These are phyloP conservation scores for Scytalidium sp. DNA, from an alignment of 2,329 filamentous ascomycete genomes.

Conservation along the genomic window DNA sequence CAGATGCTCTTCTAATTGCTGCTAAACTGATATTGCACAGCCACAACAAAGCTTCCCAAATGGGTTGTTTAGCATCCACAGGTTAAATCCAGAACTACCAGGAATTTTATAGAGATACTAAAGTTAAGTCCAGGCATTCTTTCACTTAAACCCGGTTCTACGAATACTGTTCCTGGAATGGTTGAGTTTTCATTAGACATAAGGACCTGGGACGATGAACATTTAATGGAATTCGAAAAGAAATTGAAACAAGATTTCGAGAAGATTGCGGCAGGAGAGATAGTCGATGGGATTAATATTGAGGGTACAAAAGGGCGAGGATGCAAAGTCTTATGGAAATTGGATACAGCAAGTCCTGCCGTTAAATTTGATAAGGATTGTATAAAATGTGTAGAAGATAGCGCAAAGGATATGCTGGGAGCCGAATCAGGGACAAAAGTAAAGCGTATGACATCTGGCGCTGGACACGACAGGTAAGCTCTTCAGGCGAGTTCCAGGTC, in stretches of 20 bases:
- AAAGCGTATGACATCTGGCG: constrained; percentile 56
- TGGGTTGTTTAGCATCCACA: constrained; percentile 52
- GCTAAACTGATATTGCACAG: constrained; percentile 65
- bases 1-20: constrained; percentile 66
- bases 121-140: constrained; percentile 56
- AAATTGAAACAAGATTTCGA: constrained; percentile 56
- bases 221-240: constrained; percentile 54
- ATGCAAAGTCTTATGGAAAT: constrained; percentile 53
- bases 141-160: constrained; percentile 62
- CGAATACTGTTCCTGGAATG: constrained; percentile 69
- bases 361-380: constrained; percentile 66
- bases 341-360: constrained; percentile 60
- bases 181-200: constrained; percentile 70
- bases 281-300: constrained; percentile 43
- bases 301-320: constrained; percentile 43
- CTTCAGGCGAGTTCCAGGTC: constrained; percentile 21
- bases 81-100: constrained; percentile 28
- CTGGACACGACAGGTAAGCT: constrained; percentile 54
- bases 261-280: constrained; percentile 54
- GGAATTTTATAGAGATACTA: neutral
- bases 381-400: constrained; percentile 59
- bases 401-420: constrained; percentile 55
- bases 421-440: constrained; percentile 41
- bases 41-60: constrained; percentile 57
- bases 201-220: constrained; percentile 53